Conservation (phyloP, 2,329 filamentous ascomycete genomes). For the Penicillium expansum region DNA sequence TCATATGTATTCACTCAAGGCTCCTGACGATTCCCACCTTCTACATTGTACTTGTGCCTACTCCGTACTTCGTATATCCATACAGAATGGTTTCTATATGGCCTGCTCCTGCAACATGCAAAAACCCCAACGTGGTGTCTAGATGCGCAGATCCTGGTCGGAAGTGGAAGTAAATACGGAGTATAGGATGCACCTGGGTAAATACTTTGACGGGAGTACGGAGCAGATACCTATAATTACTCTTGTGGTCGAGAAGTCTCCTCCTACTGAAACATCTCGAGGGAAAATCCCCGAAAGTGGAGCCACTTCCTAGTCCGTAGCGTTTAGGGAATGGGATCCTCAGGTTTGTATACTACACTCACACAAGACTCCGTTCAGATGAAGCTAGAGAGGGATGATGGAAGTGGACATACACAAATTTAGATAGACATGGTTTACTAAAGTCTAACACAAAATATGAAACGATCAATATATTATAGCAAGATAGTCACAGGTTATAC, state of each 20-base stretch:
- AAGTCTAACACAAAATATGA: too few species aligned
- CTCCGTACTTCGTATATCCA: background rate
- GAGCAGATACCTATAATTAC: background rate
- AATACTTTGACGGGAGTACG: background rate
- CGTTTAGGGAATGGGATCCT: background rate
- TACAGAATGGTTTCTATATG: background rate
- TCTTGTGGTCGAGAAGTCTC: background rate
- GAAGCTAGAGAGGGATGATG: background rate
- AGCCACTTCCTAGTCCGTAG: background rate
- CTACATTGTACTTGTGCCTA: background rate
- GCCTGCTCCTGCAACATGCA: background rate
- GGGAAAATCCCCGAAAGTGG: conserved; percentile 14
- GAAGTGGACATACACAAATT: background rate
- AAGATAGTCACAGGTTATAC: background rate
- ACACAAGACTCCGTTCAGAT: background rate
- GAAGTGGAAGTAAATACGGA: background rate
- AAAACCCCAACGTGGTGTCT: background rate
- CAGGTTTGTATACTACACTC: background rate
- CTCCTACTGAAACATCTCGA: conserved; percentile 2
- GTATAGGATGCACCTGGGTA: background rate
- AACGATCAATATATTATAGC: background rate
- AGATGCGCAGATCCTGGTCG: conserved; percentile 2
- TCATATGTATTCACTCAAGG: background rate
- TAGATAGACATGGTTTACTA: background rate
- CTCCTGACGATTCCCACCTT: background rate